Evolutionary conservation across 192 early-diverging fungal species (phyloP).

Genomic region (Coemansia sp.): DNA sequence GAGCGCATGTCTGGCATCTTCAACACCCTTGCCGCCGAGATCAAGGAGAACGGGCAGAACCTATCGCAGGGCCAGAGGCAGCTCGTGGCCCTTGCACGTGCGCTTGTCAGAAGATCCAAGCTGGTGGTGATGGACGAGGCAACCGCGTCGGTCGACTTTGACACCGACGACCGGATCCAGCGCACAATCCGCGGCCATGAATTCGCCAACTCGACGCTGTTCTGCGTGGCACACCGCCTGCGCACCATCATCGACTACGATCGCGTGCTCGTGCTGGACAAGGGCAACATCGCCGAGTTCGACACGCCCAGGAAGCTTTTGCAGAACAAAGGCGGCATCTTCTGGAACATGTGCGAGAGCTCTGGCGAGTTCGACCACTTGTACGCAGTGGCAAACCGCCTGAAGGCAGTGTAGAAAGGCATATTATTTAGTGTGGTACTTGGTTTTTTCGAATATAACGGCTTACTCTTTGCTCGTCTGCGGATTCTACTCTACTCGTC

Average conservation of each 20-base stretch:
- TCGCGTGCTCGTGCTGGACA: slow-evolving; percentile 72
- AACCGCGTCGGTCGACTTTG: slow-evolving; percentile 76
- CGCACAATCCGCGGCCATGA: slow-evolving; percentile 60
- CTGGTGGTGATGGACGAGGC: slow-evolving; percentile 77
- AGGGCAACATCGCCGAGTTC: slow-evolving; percentile 70
- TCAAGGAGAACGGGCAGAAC: slow-evolving; percentile 68
- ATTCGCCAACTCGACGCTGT: slow-evolving; percentile 64
- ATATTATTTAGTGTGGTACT: background rate
- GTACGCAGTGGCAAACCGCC: slow-evolving; percentile 9
- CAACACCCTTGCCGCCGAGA: slow-evolving; percentile 26
- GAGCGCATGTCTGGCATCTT: slow-evolving; percentile 28
- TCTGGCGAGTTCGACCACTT: slow-evolving; percentile 76
- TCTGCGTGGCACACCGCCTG: slow-evolving; percentile 75
- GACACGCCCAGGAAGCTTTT: slow-evolving; percentile 66
- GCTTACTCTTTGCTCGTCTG: background rate
- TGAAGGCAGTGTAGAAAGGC: background rate
- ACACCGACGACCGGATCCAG: slow-evolving; percentile 78
- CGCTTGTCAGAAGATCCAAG: slow-evolving; percentile 67
- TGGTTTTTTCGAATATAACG: too few species aligned
- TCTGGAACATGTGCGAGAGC: slow-evolving; percentile 75
- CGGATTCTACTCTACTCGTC: background rate
- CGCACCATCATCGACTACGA: slow-evolving; percentile 76
- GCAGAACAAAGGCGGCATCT: slow-evolving; percentile 49
- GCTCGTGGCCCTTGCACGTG: slow-evolving; percentile 78
- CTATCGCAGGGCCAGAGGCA: slow-evolving; percentile 82